phyloP scores from a whole-genome alignment of 441 rosid species.

The Erysimum pusillum region DNA sequence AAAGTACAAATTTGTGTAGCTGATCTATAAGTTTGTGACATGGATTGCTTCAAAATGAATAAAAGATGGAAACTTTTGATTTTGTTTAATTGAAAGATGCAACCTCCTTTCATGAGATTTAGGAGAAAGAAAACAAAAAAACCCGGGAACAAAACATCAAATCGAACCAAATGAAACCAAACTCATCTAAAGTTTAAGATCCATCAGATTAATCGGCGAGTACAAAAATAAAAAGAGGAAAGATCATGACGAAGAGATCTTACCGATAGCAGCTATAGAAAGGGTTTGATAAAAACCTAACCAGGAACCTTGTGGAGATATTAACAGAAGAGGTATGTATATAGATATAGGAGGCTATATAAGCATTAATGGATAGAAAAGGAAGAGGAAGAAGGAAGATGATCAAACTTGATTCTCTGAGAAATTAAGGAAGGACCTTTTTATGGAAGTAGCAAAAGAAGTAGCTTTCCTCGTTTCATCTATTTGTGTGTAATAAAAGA shows the following conservation, averaged over 20 bases:
- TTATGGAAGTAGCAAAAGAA: constrained; percentile 44
- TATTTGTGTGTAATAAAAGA: constrained; percentile 44
- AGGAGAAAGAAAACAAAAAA: too few relatives aligned
- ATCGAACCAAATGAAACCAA: constrained; percentile 32
- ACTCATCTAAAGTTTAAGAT: constrained; percentile 31
- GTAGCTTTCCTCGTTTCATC: constrained; percentile 48
- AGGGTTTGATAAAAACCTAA: constrained; percentile 30
- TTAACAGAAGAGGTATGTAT: constrained; percentile 1
- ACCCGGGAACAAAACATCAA: constrained; percentile 18
- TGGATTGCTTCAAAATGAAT: constrained; percentile 37
- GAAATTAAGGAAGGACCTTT: constrained; percentile 35
- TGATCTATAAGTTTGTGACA: constrained; percentile 36
- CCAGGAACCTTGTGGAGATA: constrained; percentile 5
- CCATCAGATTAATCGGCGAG: constrained; percentile 18
- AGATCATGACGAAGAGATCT: constrained; percentile 33
- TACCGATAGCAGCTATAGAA: constrained; percentile 17
- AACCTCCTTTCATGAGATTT: constrained; percentile 9
- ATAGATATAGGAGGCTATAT: not conserved
- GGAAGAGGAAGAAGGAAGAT: constrained; percentile 22
- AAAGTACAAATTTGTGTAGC: constrained; percentile 4
- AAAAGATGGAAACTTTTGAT: constrained; percentile 20
- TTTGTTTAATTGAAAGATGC: constrained; percentile 19
- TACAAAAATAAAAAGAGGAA: constrained; percentile 21
- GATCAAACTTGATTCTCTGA: constrained; percentile 40
- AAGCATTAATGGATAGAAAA: constrained; percentile 18